Base-by-base conservation (phyloP, 352 stramenopile species). In the Phytophthora fragariae region DNA sequence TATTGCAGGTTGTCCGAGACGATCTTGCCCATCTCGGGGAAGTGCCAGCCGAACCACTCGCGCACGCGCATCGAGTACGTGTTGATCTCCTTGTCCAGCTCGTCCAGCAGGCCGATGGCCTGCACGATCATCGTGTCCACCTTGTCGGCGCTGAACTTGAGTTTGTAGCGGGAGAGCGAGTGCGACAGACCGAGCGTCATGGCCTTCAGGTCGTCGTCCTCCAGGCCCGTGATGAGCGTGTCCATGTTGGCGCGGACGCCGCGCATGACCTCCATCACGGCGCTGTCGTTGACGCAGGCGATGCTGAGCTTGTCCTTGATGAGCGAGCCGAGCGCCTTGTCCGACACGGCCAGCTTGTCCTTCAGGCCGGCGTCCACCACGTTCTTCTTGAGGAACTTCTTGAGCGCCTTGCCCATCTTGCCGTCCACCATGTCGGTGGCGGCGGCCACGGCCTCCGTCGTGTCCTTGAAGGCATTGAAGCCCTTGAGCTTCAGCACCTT, bases 71-170 rank as follows among this genome's bases (percentile, higher is more conserved):
- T 99, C 53, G 98, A 98, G 89, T 99, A 99, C 67, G 97, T 99
- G 89, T 99, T 99, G 84, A 99, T 99, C 86, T 99, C 98, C 92
- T 99, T 99, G 91, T 99, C 98, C 15, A 99, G 89, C 81, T 99
- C 98, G 86, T 99, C 98, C 14, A 99, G 85, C 54, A 99, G 85
- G 12, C 97, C 97, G 59, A 99, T 99, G 14, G 98, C 98, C 90
- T 99, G 98, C 62, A 99, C 97, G 59, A 99, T 99, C 98, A 99
- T 99, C 37, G 97, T 99, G 90, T 99, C 98, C 11, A 99, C 92
- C 89, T 99, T 99, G 81, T 99, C 98, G 11, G 98, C 96, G 68
- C 91, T 99, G 72, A 99, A 99, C 91, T 99, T 99, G 76, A 99
- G 93, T 90, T 99, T 99, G 88, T 99, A 99, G 58, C 98, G 92